Percentiles rank a stretch among this genome's conserved stretches.
These are phyloP conservation scores for Iberis pinnata DNA, from an alignment of 345 rosid genomes.

Conservation along the genomic window DNA sequence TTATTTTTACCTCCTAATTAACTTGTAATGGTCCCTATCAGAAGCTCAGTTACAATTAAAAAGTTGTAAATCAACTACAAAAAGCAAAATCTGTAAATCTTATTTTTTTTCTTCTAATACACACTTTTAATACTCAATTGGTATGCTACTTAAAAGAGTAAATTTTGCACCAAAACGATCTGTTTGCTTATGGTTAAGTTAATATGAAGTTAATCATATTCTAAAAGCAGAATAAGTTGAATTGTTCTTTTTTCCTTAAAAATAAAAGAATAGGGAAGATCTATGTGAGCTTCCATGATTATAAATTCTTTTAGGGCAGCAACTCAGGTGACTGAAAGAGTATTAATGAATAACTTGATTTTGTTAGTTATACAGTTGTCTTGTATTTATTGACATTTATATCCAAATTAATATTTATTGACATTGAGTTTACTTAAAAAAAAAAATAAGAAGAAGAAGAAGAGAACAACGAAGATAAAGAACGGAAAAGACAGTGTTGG, in stretches of 20 bases:
- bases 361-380: slow-evolving; percentile 12
- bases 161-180: background rate
- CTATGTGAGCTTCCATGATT: slow-evolving; percentile 18
- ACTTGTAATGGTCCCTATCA: background rate
- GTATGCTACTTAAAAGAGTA: background rate
- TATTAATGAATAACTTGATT: slow-evolving; percentile 7
- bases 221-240: background rate
- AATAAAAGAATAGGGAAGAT: background rate
- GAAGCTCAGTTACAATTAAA: background rate
- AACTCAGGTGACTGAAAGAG: slow-evolving; percentile 20
- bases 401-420: background rate
- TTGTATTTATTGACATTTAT: slow-evolving; percentile 9
- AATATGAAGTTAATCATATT: slow-evolving; percentile 1
- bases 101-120: no score
- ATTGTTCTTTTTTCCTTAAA: background rate
- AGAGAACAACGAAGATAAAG: slow-evolving; percentile 9
- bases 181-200: background rate
- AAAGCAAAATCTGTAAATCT: background rate
- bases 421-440: no score
- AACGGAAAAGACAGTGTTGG: slow-evolving; percentile 27
- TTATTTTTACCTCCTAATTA: no score
- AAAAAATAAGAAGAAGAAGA: background rate
- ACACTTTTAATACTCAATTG: no score
- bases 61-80: background rate
- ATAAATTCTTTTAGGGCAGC: slow-evolving; percentile 16